Evolutionary conservation across 2,329 filamentous ascomycete species (phyloP).

Genomic region (Hymenoscyphus fructigenus): DNA sequence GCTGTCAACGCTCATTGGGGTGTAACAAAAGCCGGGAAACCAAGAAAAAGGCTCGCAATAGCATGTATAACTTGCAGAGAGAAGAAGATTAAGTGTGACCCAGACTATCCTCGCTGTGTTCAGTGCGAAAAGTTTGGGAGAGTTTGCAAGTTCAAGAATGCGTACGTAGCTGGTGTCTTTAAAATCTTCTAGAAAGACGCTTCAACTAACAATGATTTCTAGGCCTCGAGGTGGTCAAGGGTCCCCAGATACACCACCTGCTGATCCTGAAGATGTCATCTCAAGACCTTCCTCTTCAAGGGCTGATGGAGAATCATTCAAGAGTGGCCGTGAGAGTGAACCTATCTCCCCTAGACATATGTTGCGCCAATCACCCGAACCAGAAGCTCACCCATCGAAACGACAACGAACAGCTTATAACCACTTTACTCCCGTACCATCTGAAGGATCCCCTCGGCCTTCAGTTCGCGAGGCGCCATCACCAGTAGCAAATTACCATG

Average conservation of each 20-base stretch:
- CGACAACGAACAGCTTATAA: conserved; percentile 34
- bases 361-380: conserved; percentile 31
- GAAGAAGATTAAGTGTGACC: conserved; percentile 98
- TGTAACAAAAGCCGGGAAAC: conserved; percentile 90
- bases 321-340: conserved; percentile 32
- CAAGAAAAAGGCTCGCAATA: conserved; percentile 84
- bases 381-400: conserved; percentile 33
- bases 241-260: conserved; percentile 37
- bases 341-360: conserved; percentile 32
- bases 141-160: conserved; percentile 80
- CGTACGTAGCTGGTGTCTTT: conserved; percentile 55
- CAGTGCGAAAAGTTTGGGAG: conserved; percentile 92
- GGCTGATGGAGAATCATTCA: conserved; percentile 32
- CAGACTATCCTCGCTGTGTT: conserved; percentile 80
- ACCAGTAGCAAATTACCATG: conserved; percentile 25
- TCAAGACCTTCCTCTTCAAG: conserved; percentile 33
- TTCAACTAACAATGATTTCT: conserved; percentile 39
- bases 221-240: conserved; percentile 38
- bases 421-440: conserved; percentile 34
- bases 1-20: conserved; percentile 90
- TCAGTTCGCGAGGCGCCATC: conserved; percentile 27
- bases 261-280: conserved; percentile 33
- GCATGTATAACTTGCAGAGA: conserved; percentile 92
- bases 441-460: conserved; percentile 32
- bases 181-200: background rate